Percentiles rank a stretch among this genome's conserved stretches.
These are phyloP conservation scores for Lolium rigidum DNA, from an alignment of 176 grass and related monocot genomes.

Conservation along the genomic window DNA sequence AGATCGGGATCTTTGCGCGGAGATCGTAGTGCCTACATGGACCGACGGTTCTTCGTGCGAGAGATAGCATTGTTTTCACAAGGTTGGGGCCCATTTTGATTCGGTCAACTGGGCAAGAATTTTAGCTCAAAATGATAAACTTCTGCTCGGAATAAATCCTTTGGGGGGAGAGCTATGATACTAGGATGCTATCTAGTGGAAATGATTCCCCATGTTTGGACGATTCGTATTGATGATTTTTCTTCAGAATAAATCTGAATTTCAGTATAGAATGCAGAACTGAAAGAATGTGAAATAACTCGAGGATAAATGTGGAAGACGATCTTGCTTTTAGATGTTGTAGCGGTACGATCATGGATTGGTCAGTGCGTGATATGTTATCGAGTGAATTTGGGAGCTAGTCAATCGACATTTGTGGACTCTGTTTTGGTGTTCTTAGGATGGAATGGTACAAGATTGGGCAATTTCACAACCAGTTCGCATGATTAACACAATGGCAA, in stretches of 20 bases:
- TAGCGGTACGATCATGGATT: slow-evolving; percentile 1
- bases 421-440: slow-evolving; percentile 8
- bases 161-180: neutral
- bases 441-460: neutral
- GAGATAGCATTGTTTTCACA: neutral
- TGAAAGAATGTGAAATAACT: neutral
- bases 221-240: neutral
- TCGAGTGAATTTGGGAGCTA: neutral
- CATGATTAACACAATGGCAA: neutral
- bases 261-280: slow-evolving; percentile 22
- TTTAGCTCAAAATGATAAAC: neutral
- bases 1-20: slow-evolving; percentile 22
- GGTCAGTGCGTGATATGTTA: neutral
- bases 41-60: neutral
- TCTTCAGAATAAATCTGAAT: neutral
- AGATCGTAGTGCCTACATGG: neutral
- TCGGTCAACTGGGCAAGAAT: slow-evolving; percentile 27
- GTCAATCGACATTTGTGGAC: neutral
- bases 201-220: slow-evolving; percentile 12
- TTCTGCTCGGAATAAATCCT: neutral
- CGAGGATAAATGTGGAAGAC: neutral
- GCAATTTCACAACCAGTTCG: slow-evolving; percentile 10
- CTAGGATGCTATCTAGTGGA: neutral
- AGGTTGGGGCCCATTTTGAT: slow-evolving; percentile 10
- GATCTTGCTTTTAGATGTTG: slow-evolving; percentile 29